phyloP scores from a whole-genome alignment of 169 alveolate genomes.

The Eimeria praecox region DNA sequence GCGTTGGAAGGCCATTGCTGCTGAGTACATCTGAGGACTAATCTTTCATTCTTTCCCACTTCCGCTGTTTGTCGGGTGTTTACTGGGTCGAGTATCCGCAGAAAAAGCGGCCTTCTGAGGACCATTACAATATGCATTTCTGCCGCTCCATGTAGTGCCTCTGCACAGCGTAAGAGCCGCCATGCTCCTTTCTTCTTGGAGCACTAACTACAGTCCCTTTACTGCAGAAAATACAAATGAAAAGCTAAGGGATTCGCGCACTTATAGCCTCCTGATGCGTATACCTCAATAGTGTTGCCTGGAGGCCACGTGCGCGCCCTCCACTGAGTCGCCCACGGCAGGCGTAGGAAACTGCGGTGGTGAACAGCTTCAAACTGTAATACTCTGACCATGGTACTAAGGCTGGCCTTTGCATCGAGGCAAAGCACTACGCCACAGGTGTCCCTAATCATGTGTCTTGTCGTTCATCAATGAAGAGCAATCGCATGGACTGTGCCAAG shows the following conservation, averaged over 20 bases:
- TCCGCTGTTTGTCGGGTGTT: not conserved
- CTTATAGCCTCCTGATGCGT: not conserved
- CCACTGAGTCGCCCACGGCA: not conserved
- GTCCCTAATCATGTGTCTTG: not conserved
- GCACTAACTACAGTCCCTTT: not conserved
- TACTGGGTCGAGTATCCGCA: not conserved
- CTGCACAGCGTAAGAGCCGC: not conserved
- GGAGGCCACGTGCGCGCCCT: not conserved
- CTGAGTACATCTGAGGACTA: too few species aligned
- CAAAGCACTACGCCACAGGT: not conserved
- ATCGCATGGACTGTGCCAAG: not conserved
- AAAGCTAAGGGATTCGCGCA: not conserved
- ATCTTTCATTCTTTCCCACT: not conserved
- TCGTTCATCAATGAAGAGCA: too few species aligned
- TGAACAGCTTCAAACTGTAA: not conserved
- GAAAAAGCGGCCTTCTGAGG: not conserved
- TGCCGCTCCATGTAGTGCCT: not conserved
- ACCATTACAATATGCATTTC: not conserved
- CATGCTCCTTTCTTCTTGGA: not conserved
- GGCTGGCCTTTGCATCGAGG: not conserved
- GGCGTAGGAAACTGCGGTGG: not conserved
- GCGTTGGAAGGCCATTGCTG: not conserved
- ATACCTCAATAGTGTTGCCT: not conserved
- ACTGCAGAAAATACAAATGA: not conserved
- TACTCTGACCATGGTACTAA: not conserved